Conservation (phyloP, 306 rosid genomes). For the Vachellia collinsii region DNA sequence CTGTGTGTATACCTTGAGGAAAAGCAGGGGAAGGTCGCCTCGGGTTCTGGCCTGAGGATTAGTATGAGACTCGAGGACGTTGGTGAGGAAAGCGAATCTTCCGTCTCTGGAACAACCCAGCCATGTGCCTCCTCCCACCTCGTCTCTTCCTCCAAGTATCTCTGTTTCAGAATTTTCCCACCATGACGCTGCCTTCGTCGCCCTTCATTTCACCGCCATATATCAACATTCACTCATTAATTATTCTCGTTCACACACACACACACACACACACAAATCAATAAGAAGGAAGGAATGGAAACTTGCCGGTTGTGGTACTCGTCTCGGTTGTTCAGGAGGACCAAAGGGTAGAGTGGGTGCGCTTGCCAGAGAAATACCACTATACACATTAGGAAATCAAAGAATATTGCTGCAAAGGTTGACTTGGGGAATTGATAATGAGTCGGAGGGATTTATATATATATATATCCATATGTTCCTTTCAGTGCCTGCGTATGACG, state of each 20-base stretch:
- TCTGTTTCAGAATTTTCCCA: conserved; percentile 71
- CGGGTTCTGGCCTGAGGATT: conserved; percentile 57
- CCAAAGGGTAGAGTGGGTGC: conserved; percentile 65
- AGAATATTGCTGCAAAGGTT: background rate
- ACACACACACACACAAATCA: no score
- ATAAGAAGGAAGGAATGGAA: background rate
- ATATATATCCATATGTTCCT: background rate
- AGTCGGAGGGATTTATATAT: no score
- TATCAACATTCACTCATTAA: background rate
- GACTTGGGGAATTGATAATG: background rate
- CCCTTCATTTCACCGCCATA: conserved; percentile 42
- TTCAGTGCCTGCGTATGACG: no score
- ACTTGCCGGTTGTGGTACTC: conserved; percentile 62
- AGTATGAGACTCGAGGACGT: conserved; percentile 58
- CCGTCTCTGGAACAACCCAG: conserved; percentile 66
- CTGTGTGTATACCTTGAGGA: conserved; percentile 50
- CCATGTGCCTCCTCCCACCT: conserved; percentile 75
- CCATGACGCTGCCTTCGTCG: conserved; percentile 62
- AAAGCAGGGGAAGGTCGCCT: conserved; percentile 64
- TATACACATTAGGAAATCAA: conserved; percentile 52
- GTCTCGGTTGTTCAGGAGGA: conserved; percentile 64
- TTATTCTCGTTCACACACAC: no score
- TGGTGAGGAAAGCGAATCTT: conserved; percentile 66
- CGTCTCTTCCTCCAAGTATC: conserved; percentile 74
- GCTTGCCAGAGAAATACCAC: conserved; percentile 70